Conservation (phyloP, 768 basidiomycete genomes). For the Boletus subcaerulescens region DNA sequence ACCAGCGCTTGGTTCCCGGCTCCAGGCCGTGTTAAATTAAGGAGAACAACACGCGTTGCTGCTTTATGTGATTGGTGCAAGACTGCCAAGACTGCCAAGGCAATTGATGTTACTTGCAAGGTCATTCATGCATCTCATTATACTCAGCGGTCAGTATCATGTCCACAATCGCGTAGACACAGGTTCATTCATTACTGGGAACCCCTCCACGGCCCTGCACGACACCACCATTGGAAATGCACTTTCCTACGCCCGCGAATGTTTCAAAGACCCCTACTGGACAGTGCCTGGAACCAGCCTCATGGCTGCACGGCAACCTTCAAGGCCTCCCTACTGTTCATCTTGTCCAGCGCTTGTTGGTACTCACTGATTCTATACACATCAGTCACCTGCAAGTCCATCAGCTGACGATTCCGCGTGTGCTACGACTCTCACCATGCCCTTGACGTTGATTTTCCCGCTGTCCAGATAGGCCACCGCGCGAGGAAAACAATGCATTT, state of each 20-base stretch:
- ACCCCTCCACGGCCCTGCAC: too few relatives aligned
- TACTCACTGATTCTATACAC: constrained; percentile 62
- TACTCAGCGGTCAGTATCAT: too few relatives aligned
- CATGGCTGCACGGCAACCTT: constrained; percentile 57
- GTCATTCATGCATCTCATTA: too few relatives aligned
- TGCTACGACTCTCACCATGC: constrained; percentile 47
- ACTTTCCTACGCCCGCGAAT: too few relatives aligned
- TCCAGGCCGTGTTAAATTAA: constrained; percentile 10
- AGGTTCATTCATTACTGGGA: too few relatives aligned
- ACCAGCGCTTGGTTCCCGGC: constrained; percentile 5
- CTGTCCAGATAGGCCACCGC: constrained; percentile 82
- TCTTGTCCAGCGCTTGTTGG: constrained; percentile 66
- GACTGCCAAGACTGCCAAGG: too few relatives aligned
- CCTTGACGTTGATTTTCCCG: constrained; percentile 75
- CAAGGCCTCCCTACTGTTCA: constrained; percentile 56
- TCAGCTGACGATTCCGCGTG: neutral
- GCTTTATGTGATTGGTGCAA: too few relatives aligned
- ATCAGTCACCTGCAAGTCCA: constrained; percentile 37
- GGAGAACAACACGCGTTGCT: neutral
- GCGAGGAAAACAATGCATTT: constrained; percentile 82
- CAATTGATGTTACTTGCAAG: too few relatives aligned
- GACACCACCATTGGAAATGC: too few relatives aligned
- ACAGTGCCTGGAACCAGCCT: neutral
- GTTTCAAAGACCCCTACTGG: too few relatives aligned
- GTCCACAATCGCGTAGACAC: too few relatives aligned